A percentile compares a stretch with the other conserved stretches of the same genome.
Evolutionary conservation across 176 grass and related monocot genomes (phyloP).

Genomic region (Pharus latifolius): DNA sequence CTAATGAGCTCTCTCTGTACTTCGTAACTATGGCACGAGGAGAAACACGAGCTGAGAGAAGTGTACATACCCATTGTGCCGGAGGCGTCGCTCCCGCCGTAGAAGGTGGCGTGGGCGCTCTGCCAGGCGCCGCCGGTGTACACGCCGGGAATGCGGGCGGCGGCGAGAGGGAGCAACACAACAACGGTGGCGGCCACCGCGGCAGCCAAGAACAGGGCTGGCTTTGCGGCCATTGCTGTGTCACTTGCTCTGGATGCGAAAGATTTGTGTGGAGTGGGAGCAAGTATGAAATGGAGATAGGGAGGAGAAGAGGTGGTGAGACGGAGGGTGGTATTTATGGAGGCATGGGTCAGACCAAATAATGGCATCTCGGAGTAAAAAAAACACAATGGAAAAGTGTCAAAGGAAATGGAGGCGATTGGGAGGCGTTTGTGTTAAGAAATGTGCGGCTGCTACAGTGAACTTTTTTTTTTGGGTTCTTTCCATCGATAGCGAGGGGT

Average conservation of each 20-base stretch:
- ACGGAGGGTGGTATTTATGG: constrained; percentile 25
- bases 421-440: not conserved
- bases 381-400: not conserved
- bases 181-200: not conserved
- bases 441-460: not conserved
- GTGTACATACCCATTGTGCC: constrained; percentile 69
- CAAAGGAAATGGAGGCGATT: not conserved
- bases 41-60: no score
- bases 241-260: not conserved
- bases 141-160: constrained; percentile 36
- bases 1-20: no score
- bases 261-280: not conserved
- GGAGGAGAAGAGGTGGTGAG: not conserved
- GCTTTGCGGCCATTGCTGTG: constrained; percentile 18
- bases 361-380: not conserved
- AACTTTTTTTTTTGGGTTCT: no score
- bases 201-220: not conserved
- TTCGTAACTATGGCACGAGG: no score
- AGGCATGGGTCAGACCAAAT: constrained; percentile 9
- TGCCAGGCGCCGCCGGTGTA: constrained; percentile 57
- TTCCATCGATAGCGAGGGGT: no score
- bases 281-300: no score
- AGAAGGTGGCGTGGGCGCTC: constrained; percentile 89
- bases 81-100: constrained; percentile 87
- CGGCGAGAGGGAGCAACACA: not conserved